Base-by-base conservation (phyloP, 441 rosid species). In the Adansonia grandidieri region DNA sequence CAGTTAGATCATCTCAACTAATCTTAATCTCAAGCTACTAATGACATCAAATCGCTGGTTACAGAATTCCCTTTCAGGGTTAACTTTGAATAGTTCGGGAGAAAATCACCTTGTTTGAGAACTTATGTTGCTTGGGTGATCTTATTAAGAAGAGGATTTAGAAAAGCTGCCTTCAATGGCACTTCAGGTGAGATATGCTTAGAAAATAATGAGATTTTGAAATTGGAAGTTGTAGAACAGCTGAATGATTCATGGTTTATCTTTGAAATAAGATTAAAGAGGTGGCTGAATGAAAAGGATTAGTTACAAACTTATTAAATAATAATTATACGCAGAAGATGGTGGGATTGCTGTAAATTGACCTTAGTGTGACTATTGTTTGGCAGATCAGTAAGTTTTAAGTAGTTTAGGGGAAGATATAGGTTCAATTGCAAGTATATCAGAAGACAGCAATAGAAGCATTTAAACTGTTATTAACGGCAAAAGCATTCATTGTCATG, bases 1-100 rank as follows among this genome's bases (percentile, higher is more conserved):
- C 66, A 57, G 48, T 84, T 77, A 81, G 74, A 51, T 79, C 71
- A 15, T 37, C 15, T 50, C 71, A 50, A 44, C 40, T 75, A 48
- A 15, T 50, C 50, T 14, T 11, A 64, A 6, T 66, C 53, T 51
- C 28, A 75, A 15, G 48, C 42, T 50, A 51, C 70, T 65, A 17
- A 17, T n/a, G 28, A 20, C 28, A 72, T 17, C 50, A 71, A 6
- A 71, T 28, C 17, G 10, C 47, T 42, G 48, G 28, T 53, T 9
- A 71, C 9, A 71, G 44, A 54, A 32, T 54, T 53, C 63, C n/a
- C 22, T 71, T 37, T 53, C 4, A 4, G 32, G 14, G 20, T 71
- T 71, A 53, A 71, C 45, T 53, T 9, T 32, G 22, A 32, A 53
- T 53, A n/a, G 75, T n/a, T 17, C 4, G 48, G 4, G 48, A 53